phyloP scores from a whole-genome alignment of 192 early-diverging fungal genomes.

The Coemansia sp. region DNA sequence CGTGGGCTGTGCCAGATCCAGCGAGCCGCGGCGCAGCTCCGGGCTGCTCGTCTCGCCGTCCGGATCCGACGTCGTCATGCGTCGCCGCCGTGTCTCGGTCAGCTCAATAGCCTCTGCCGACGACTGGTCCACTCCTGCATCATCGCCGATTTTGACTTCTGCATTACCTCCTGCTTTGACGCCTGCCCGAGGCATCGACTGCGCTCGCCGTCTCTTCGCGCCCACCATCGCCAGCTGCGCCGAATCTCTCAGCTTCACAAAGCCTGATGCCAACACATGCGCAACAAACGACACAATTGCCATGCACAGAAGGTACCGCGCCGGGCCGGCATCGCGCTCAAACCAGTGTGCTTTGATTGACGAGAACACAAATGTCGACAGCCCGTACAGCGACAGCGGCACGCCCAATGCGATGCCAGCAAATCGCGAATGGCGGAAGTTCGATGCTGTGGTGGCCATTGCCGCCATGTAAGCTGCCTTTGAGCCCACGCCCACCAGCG shows the following conservation, averaged over 20 bases:
- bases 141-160: not conserved
- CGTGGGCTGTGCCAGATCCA: not conserved
- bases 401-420: conserved; percentile 62
- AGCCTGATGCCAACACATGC: conserved; percentile 50
- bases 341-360: conserved; percentile 59
- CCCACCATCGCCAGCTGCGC: conserved; percentile 1
- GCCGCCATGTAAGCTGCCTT: conserved; percentile 64
- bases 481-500: conserved; percentile 60
- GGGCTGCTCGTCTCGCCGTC: conserved; percentile 2
- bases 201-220: conserved; percentile 17
- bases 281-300: conserved; percentile 50
- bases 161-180: not conserved
- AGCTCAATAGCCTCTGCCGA: conserved; percentile 34
- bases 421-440: conserved; percentile 54
- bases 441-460: conserved; percentile 62
- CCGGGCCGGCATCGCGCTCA: conserved; percentile 47
- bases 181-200: conserved; percentile 1
- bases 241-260: conserved; percentile 26
- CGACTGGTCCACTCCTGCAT: too few species aligned
- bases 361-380: conserved; percentile 65
- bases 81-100: conserved; percentile 39
- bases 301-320: conserved; percentile 57
- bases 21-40: conserved; percentile 1
- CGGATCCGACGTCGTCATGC: conserved; percentile 27
- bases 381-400: conserved; percentile 60